phyloP scores from a whole-genome alignment of 306 rosid species.

The Medicago lupulina region DNA sequence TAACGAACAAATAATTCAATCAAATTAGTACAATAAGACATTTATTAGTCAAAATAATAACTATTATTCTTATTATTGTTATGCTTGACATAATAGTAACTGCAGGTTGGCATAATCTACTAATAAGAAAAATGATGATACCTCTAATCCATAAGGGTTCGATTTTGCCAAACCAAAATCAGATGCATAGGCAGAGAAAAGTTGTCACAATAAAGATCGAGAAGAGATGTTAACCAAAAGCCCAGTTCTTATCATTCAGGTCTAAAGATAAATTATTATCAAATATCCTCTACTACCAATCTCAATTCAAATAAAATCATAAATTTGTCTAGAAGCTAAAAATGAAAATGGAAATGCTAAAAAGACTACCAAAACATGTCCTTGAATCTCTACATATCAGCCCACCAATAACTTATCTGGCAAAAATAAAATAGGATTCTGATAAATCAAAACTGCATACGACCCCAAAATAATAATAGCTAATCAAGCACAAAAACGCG shows the following conservation, averaged over 20 bases:
- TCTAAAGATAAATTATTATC: slow-evolving; percentile 29
- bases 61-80: no score
- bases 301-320: slow-evolving; percentile 36
- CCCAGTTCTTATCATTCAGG: slow-evolving; percentile 25
- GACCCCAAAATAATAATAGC: slow-evolving; percentile 32
- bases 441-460: slow-evolving; percentile 23
- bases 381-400: slow-evolving; percentile 41
- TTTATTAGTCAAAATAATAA: no score
- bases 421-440: slow-evolving; percentile 36
- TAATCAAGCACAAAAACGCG: slow-evolving; percentile 37
- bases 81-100: no score
- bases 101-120: no score
- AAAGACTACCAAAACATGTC: slow-evolving; percentile 40
- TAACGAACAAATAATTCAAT: neutral
- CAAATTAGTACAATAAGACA: neutral
- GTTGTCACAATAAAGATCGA: neutral
- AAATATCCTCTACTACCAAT: slow-evolving; percentile 16
- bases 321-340: slow-evolving; percentile 30
- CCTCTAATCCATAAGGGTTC: neutral
- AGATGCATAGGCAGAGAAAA: neutral
- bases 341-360: slow-evolving; percentile 20
- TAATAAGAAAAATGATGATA: neutral
- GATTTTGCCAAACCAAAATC: slow-evolving; percentile 16
- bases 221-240: slow-evolving; percentile 4
- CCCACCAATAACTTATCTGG: slow-evolving; percentile 23